phyloP scores from a whole-genome alignment of 257 asterid genomes.

The Solanum bulbocastanum region DNA sequence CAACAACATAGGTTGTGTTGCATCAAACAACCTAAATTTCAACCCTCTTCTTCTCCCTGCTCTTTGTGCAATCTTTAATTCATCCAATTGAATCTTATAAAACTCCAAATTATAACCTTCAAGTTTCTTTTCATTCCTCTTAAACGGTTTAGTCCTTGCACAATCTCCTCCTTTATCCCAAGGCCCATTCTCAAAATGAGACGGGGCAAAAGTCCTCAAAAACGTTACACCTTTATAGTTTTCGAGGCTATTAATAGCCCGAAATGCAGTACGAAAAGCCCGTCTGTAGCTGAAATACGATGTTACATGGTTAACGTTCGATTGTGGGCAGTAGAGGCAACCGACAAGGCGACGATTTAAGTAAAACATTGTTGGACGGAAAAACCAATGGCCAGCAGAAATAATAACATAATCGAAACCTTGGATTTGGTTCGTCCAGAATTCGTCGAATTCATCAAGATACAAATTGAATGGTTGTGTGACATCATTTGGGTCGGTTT shows the following conservation, averaged over 20 bases:
- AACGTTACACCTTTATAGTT: conserved; percentile 39
- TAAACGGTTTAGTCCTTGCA: conserved; percentile 43
- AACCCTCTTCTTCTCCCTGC: conserved; percentile 39
- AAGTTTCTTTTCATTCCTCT: conserved; percentile 28
- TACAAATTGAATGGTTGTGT: conserved; percentile 47
- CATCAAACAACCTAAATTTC: conserved; percentile 33
- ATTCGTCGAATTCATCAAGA: conserved; percentile 63
- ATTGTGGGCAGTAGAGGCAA: conserved; percentile 63
- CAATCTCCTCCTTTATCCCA: conserved; percentile 93
- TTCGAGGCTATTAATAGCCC: conserved; percentile 29
- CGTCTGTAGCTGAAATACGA: conserved; percentile 64
- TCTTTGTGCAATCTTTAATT: conserved; percentile 52
- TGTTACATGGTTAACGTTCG: conserved; percentile 34
- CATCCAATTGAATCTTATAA: conserved; percentile 65
- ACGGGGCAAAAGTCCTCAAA: conserved; percentile 67
- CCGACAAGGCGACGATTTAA: conserved; percentile 35
- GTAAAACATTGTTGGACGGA: conserved; percentile 75
- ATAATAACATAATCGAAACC: conserved; percentile 54
- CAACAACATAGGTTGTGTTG: conserved; percentile 24
- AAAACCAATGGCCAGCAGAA: conserved; percentile 94
- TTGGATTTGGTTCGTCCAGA: conserved; percentile 39
- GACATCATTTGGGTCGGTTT: conserved; percentile 35
- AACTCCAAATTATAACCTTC: conserved; percentile 45
- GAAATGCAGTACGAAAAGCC: conserved; percentile 70
- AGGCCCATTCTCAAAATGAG: conserved; percentile 78